Base-by-base conservation (phyloP, 495 filamentous ascomycete genomes). In the Geopyxis carbonaria region DNA sequence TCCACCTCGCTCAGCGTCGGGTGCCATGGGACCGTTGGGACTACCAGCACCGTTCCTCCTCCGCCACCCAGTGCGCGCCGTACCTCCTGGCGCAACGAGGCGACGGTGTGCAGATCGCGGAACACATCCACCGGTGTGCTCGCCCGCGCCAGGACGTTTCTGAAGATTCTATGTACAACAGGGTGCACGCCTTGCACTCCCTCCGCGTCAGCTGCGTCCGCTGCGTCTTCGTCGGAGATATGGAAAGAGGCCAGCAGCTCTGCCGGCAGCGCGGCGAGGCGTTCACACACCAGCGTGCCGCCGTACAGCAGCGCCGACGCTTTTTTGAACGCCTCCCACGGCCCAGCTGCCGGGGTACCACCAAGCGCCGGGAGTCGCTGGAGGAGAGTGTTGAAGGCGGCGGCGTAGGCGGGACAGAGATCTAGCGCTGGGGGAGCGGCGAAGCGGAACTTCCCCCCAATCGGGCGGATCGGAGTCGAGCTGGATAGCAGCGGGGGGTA, bases 11-110 rank as follows among this genome's bases (percentile, higher is more conserved):
- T 50, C 3, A 76, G 65, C 2, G 66, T 73, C 29, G 65, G 67
- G 48, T 77, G 73, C 24, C 57, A 66, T 5, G 73, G 71, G 24
- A 67, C 57, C 2, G 72, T 76, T 1, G 75, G 75, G 4, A 78
- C 73, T 3, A 77, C 47, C 4, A 78, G 48, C 21, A 75, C n/a
- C n/a, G n/a, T n/a, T n/a, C n/a, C n/a, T n/a, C n/a, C n/a, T n/a
- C n/a, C n/a, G n/a, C n/a, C n/a, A n/a, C n/a, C n/a, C n/a, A n/a
- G n/a, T n/a, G n/a, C n/a, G 64, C 37, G 75, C 73, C 8, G 73
- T 59, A 0, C 66, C 62, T 16, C 14, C 9, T 6, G 2, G 7
- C 11, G 36, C 13, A 30, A 39, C 16, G 11, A 28, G 7, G 1
- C 36, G 36, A 15, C 36, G 36, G 3, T 47, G 19, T 39, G 46